Percentiles rank a stretch among this genome's conserved stretches.
These are phyloP conservation scores for Strobilomyces confusus DNA, from an alignment of 768 basidiomycete species.

Conservation along the genomic window DNA sequence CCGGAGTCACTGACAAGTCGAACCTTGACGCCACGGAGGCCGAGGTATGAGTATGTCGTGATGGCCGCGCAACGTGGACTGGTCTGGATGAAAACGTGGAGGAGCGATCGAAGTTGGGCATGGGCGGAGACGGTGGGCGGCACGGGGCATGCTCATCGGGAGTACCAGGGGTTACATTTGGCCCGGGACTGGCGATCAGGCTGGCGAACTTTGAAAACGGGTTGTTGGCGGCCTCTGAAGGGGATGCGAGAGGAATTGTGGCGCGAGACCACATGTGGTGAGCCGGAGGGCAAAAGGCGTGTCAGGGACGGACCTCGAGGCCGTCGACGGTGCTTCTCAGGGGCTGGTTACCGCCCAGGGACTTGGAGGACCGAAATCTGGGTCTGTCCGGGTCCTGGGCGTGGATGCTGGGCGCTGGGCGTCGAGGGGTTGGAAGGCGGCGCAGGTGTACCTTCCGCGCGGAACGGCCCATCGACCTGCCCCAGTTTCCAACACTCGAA, in stretches of 20 bases:
- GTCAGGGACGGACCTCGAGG: conserved; percentile 48
- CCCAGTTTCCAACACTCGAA: too few relatives aligned
- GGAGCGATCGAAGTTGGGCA: conserved; percentile 23
- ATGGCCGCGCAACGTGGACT: too few relatives aligned
- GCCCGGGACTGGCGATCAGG: conserved; percentile 29
- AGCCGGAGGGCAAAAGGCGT: background rate
- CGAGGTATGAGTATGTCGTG: too few relatives aligned
- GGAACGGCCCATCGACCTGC: too few relatives aligned
- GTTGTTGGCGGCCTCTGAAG: conserved; percentile 49
- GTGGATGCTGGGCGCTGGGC: conserved; percentile 43
- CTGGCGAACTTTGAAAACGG: conserved; percentile 53
- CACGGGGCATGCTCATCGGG: conserved; percentile 9
- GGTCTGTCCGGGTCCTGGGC: conserved; percentile 13
- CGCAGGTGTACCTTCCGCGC: conserved; percentile 45
- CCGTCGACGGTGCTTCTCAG: conserved; percentile 77
- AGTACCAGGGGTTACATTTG: conserved; percentile 11
- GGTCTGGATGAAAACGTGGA: conserved; percentile 20
- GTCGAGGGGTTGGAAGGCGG: conserved; percentile 51
- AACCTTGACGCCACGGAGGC: too few relatives aligned
- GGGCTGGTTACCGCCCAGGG: conserved; percentile 29
- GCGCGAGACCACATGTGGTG: conserved; percentile 37
- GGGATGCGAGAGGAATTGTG: conserved; percentile 40
- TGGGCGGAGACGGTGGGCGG: background rate
- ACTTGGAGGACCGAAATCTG: conserved; percentile 16
- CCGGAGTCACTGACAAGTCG: too few relatives aligned